phyloP scores from a whole-genome alignment of 768 basidiomycete species.

The Russula brevipes region DNA sequence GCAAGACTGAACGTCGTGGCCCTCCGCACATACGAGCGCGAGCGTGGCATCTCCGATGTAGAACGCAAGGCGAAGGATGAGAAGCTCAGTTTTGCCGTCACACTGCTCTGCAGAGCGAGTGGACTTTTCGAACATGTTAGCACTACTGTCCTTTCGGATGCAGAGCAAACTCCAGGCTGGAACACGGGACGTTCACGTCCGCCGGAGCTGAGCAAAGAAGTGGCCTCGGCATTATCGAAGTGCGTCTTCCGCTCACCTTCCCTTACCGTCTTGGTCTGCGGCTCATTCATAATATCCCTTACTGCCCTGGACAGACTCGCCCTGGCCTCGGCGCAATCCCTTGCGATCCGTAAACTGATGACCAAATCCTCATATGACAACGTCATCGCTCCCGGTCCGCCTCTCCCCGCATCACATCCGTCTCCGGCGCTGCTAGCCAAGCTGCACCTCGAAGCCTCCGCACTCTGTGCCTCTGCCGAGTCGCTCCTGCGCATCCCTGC shows the following conservation, averaged over 20 bases:
- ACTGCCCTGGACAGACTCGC: conserved; percentile 50
- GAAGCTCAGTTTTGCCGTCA: conserved; percentile 75
- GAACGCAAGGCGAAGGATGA: conserved; percentile 83
- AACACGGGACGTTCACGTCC: conserved; percentile 46
- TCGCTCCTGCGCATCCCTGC: conserved; percentile 63
- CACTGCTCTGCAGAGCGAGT: conserved; percentile 74
- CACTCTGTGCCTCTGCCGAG: conserved; percentile 72
- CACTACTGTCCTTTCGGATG: conserved; percentile 61
- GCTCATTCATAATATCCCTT: not conserved
- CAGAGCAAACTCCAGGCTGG: conserved; percentile 43
- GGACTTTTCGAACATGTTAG: conserved; percentile 74
- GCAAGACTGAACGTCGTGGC: conserved; percentile 63
- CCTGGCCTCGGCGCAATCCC: conserved; percentile 84
- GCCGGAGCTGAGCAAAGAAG: conserved; percentile 72
- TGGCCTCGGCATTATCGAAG: conserved; percentile 78
- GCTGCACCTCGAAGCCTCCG: conserved; percentile 81
- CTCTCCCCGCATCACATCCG: conserved; percentile 88
- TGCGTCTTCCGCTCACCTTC: conserved; percentile 35
- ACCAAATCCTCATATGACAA: conserved; percentile 78
- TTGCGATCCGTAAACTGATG: conserved; percentile 88
- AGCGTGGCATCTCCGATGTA: conserved; percentile 63
- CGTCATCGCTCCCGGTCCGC: conserved; percentile 82
- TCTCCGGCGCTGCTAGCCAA: conserved; percentile 87
- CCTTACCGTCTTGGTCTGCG: not conserved
- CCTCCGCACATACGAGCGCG: conserved; percentile 76